phyloP scores from a whole-genome alignment of 495 filamentous ascomycete species.

The Rostrohypoxylon terebratum region DNA sequence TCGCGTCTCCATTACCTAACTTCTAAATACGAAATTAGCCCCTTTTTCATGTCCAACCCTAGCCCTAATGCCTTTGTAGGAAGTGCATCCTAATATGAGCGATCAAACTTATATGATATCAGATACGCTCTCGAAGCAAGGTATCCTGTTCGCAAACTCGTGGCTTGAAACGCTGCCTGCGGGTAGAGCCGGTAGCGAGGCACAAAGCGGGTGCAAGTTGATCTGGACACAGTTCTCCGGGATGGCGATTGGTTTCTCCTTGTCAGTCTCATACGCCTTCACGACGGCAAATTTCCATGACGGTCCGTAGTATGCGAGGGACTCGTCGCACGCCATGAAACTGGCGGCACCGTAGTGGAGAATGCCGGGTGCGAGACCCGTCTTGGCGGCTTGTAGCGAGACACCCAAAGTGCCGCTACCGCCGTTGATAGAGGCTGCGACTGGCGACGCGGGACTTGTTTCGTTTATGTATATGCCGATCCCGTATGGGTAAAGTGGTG shows the following conservation, averaged over 20 bases:
- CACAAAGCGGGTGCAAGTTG: slow-evolving; percentile 37
- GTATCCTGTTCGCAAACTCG: slow-evolving; percentile 25
- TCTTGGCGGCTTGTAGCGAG: not conserved
- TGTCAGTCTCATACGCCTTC: not conserved
- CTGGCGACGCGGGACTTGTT: not conserved
- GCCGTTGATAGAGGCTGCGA: slow-evolving; percentile 28
- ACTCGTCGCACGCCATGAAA: slow-evolving; percentile 58
- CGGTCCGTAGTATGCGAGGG: slow-evolving; percentile 21
- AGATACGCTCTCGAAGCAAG: slow-evolving; percentile 17
- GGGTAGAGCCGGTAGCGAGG: slow-evolving; percentile 14
- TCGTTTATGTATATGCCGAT: slow-evolving; percentile 14
- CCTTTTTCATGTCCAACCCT: too few species aligned
- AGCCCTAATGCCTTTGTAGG: too few species aligned
- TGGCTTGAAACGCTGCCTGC: slow-evolving; percentile 23
- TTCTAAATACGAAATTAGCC: not conserved
- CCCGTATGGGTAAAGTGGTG: slow-evolving; percentile 29
- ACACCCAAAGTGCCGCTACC: slow-evolving; percentile 28
- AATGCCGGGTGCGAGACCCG: not conserved
- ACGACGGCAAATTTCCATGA: slow-evolving; percentile 39
- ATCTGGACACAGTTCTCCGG: slow-evolving; percentile 35
- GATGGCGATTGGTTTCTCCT: not conserved
- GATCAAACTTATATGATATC: not conserved
- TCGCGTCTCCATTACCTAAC: not conserved
- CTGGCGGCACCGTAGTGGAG: slow-evolving; percentile 50
- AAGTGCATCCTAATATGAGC: not conserved